Evolutionary conservation across 2,329 filamentous ascomycete genomes (phyloP), one percentile per base, ranked within the genome.

Genomic region (Cercospora zeae-maydis): DNA sequence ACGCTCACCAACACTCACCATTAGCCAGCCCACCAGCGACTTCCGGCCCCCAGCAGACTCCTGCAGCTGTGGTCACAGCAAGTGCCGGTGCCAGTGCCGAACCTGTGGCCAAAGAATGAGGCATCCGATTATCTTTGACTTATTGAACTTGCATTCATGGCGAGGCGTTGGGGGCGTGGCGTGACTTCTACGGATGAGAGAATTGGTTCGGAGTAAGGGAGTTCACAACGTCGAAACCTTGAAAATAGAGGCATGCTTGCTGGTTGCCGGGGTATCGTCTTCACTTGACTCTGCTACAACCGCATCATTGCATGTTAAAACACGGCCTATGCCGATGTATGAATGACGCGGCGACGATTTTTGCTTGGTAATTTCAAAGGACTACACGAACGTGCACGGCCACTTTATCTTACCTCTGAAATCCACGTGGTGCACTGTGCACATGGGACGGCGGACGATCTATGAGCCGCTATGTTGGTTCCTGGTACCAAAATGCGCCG

Each of bases 1-100:
- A 54, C 3, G 21, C 53, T 9, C 62, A 63, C 14, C 65, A 64
- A 45, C 63, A 67, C 36, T 69, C 67, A 10, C 67, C 67, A 1
- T 47, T 67, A 47, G 53, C 62, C 4, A 64, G 59, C 27, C 67
- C 65, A 13, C 65, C 67, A 31, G 56, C 67, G 3, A 65, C 63
- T 4, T 64, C 62, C 36, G 63, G 37, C 2, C 39, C 61, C 11
- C 59, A 64, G 7, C 21, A 19, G 1, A 14, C 55, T 19, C 37
- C 37, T 16, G 9, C 37, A 11, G 24, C 27, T 39, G 24, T 39
- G 30, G 9, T 37, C 14, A 10, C 55, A 30, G 33, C 52, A 8
- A 36, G 7, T 36, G 55, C 37, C 14, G 27, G 47, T 30, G 37
- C 6, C 4, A 31, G 5, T 21, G 19, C 55, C 27, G 45, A 58